Evolutionary conservation across 2,329 filamentous ascomycete genomes (phyloP).

Genomic region (Akanthomyces dipterigenus): DNA sequence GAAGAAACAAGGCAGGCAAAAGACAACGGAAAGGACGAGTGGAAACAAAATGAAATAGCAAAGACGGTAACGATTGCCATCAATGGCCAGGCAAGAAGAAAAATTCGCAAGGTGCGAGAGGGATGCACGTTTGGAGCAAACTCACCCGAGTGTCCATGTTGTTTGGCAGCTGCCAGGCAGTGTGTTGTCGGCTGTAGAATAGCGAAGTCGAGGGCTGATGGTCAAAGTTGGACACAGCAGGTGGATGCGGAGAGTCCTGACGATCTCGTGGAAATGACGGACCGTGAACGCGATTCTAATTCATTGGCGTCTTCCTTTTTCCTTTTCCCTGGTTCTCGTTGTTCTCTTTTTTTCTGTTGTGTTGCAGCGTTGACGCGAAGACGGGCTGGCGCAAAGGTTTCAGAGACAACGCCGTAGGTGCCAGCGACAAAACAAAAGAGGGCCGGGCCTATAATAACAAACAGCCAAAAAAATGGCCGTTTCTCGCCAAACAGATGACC

Average conservation of each 20-base stretch:
- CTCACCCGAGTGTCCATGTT: conserved; percentile 31
- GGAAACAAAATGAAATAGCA: not conserved
- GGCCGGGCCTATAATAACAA: conserved; percentile 5
- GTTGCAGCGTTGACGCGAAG: not conserved
- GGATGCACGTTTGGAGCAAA: conserved; percentile 13
- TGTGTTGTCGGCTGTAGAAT: conserved; percentile 11
- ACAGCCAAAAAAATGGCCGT: conserved; percentile 1
- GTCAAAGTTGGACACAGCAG: not conserved
- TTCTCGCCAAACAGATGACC: not conserved
- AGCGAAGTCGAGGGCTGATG: conserved; percentile 13
- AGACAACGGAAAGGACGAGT: conserved; percentile 2
- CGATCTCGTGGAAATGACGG: not conserved
- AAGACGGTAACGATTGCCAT: conserved; percentile 10
- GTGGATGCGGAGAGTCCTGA: not conserved
- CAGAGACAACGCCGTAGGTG: not conserved
- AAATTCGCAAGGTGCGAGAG: not conserved
- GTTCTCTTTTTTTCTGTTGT: not conserved
- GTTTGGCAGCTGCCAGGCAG: conserved; percentile 15
- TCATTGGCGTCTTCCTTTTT: not conserved
- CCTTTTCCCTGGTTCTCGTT: not conserved
- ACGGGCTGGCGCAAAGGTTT: not conserved
- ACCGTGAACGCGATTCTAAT: not conserved
- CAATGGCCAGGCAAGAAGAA: conserved; percentile 4
- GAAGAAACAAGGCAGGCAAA: conserved; percentile 1
- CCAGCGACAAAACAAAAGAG: conserved; percentile 3